Conservation (phyloP, 1,284 basidiomycete genomes). For the Entoloma clypeatum region DNA sequence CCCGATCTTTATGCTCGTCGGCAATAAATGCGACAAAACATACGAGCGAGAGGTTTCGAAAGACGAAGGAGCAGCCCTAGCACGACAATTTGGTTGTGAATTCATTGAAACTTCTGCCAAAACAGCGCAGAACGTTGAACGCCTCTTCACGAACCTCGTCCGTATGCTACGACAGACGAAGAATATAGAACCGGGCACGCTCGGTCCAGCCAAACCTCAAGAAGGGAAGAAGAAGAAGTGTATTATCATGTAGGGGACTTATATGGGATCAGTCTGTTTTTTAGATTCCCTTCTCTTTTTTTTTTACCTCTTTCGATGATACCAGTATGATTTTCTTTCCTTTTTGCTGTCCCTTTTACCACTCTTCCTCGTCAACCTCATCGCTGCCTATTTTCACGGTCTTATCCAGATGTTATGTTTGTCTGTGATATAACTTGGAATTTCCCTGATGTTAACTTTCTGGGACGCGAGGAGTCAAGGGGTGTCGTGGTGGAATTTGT, state of each 20-base stretch:
- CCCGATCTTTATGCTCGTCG: constrained; percentile 85
- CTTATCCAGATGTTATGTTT: constrained; percentile 21
- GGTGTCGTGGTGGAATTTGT: too few species aligned
- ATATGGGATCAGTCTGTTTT: constrained; percentile 55
- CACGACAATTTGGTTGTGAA: constrained; percentile 86
- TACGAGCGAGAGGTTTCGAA: constrained; percentile 84
- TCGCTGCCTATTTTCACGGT: constrained; percentile 18
- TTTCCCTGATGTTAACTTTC: constrained; percentile 31
- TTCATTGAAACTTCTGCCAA: constrained; percentile 98
- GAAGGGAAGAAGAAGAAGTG: constrained; percentile 55
- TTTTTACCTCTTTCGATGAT: constrained; percentile 67
- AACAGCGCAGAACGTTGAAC: constrained; percentile 93
- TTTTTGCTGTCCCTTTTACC: constrained; percentile 22
- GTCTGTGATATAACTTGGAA: constrained; percentile 28
- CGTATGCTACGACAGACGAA: constrained; percentile 78
- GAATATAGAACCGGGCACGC: constrained; percentile 39
- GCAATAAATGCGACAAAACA: constrained; percentile 88
- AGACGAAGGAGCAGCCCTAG: constrained; percentile 85
- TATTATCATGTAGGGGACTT: constrained; percentile 74
- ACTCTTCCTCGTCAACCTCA: constrained; percentile 18
- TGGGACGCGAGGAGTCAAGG: neutral
- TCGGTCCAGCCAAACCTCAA: constrained; percentile 33
- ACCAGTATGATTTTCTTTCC: constrained; percentile 53
- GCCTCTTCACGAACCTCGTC: constrained; percentile 88
- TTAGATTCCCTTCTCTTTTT: constrained; percentile 60